A percentile compares a stretch with the other conserved stretches of the same genome.
Evolutionary conservation across 192 early-diverging fungal genomes (phyloP).

Genomic region (Umbelopsis sp.): DNA sequence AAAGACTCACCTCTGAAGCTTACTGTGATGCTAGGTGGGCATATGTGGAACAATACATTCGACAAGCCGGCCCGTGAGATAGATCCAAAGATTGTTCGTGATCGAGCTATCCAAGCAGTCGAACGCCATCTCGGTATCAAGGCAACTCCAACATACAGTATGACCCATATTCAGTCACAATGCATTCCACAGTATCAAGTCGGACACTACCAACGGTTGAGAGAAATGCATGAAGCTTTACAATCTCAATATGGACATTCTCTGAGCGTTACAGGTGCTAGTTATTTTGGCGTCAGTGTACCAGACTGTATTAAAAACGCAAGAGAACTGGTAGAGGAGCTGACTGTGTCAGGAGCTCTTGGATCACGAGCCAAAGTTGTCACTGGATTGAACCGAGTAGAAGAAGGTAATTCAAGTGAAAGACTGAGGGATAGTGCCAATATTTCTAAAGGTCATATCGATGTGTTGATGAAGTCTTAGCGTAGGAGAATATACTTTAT

Average conservation of each 20-base stretch:
- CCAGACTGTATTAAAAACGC: slow-evolving; percentile 80
- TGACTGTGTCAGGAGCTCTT: slow-evolving; percentile 47
- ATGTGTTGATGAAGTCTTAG: slow-evolving; percentile 18
- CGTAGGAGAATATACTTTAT: not conserved
- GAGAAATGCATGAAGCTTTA: slow-evolving; percentile 61
- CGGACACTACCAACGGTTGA: slow-evolving; percentile 73
- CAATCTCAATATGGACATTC: slow-evolving; percentile 46
- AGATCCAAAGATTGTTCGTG: slow-evolving; percentile 32
- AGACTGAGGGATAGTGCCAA: slow-evolving; percentile 4
- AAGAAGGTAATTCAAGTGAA: not conserved
- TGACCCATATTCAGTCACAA: slow-evolving; percentile 60
- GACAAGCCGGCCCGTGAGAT: slow-evolving; percentile 23
- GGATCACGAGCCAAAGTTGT: slow-evolving; percentile 22
- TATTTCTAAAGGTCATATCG: slow-evolving; percentile 22
- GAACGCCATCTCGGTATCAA: slow-evolving; percentile 61
- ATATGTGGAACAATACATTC: slow-evolving; percentile 66
- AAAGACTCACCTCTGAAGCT: slow-evolving; percentile 47
- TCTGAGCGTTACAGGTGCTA: slow-evolving; percentile 77
- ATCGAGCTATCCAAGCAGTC: slow-evolving; percentile 59
- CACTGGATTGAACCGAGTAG: slow-evolving; percentile 35
- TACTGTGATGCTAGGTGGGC: slow-evolving; percentile 92
- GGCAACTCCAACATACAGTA: slow-evolving; percentile 43
- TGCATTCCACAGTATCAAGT: slow-evolving; percentile 93
- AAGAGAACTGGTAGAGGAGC: slow-evolving; percentile 56
- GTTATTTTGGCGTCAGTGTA: slow-evolving; percentile 83